Evolutionary conservation across 2,329 filamentous ascomycete species (phyloP).

Genomic region (Botrytis tulipae): DNA sequence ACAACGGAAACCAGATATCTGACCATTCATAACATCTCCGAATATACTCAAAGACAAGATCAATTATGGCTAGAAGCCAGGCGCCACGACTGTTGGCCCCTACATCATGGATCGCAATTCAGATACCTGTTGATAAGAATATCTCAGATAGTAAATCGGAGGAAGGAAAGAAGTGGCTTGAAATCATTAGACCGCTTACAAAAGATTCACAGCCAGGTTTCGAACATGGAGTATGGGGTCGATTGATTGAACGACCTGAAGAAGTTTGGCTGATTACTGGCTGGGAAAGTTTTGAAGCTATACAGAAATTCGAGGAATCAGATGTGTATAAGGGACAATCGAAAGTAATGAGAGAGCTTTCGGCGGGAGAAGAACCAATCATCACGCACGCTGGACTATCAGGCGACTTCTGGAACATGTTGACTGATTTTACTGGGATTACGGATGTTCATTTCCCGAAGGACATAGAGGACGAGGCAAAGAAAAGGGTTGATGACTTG

Average conservation of each 20-base stretch:
- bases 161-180: not conserved
- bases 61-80: not conserved
- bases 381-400: not conserved
- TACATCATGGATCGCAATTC: not conserved
- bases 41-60: no score
- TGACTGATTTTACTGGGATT: not conserved
- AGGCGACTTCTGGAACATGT: not conserved
- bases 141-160: not conserved
- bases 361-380: not conserved
- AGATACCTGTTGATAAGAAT: not conserved
- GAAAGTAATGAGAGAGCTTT: not conserved
- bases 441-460: not conserved
- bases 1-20: no score
- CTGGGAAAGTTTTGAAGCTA: not conserved
- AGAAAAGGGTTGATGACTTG: not conserved
- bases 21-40: no score
- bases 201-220: not conserved
- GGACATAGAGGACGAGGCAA: not conserved
- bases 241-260: not conserved
- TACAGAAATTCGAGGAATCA: not conserved
- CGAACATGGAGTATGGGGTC: not conserved
- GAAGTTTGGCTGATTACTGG: not conserved
- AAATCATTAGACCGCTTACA: not conserved
- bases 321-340: not conserved
- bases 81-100: not conserved